phyloP scores from a whole-genome alignment of 331 rosid species.

The Cydonia oblonga region DNA sequence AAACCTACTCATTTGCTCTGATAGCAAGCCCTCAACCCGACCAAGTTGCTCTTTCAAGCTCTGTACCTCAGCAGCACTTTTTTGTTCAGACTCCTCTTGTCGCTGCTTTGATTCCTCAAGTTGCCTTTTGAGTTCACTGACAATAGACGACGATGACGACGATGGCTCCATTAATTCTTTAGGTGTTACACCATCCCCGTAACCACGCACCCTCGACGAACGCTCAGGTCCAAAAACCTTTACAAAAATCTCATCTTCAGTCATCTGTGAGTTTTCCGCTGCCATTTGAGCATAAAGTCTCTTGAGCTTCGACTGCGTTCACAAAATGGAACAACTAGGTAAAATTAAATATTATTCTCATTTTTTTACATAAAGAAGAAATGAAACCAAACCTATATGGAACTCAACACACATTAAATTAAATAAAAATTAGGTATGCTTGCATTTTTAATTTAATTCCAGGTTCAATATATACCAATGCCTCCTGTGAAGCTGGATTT shows the following conservation, averaged over 20 bases:
- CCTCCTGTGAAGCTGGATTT: conserved; percentile 3
- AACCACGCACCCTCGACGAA: background rate
- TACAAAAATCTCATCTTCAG: conserved; percentile 1
- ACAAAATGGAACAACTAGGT: background rate
- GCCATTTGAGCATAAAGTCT: background rate
- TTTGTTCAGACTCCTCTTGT: conserved; percentile 1
- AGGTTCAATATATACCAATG: background rate
- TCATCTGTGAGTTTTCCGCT: background rate
- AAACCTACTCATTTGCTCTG: conserved; percentile 1
- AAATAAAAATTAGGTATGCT: background rate
- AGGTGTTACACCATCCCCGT: background rate
- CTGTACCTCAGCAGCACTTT: conserved; percentile 3
- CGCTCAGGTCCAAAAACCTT: conserved; percentile 3
- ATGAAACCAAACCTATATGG: background rate
- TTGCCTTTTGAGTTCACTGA: background rate
- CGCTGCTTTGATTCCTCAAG: conserved; percentile 1
- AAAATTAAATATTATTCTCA: background rate
- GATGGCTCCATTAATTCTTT: background rate
- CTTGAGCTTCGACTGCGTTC: conserved; percentile 1
- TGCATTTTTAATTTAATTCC: background rate
- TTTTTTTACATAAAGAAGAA: background rate
- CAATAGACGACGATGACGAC: background rate
- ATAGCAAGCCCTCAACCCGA: conserved; percentile 10
- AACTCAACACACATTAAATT: background rate
- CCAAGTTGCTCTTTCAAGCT: conserved; percentile 4